These are phyloP conservation scores for Paecilomyces dactylethromorphus DNA, from an alignment of 2,329 filamentous ascomycete species.

Conservation along the genomic window DNA sequence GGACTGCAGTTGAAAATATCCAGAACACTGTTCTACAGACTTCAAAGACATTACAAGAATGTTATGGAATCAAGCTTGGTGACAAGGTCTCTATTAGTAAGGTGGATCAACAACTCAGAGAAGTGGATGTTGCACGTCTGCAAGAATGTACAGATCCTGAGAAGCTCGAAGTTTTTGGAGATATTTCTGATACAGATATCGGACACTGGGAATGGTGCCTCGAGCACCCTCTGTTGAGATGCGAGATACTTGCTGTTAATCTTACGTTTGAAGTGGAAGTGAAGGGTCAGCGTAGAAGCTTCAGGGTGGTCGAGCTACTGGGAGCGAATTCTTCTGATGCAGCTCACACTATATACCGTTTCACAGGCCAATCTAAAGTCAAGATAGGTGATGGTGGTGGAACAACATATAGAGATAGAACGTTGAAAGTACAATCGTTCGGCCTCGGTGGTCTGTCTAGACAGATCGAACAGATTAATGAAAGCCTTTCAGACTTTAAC, in stretches of 20 bases:
- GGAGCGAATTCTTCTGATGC: conserved; percentile 36
- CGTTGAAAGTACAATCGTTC: conserved; percentile 30
- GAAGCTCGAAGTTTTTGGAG: conserved; percentile 26
- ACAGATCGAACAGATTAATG: conserved; percentile 61
- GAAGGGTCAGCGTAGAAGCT: conserved; percentile 53
- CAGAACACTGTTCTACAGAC: conserved; percentile 64
- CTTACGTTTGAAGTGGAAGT: conserved; percentile 61
- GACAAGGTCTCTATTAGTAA: conserved; percentile 60
- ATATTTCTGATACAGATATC: conserved; percentile 29
- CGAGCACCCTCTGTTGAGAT: conserved; percentile 40
- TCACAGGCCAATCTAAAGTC: conserved; percentile 25
- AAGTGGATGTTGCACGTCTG: conserved; percentile 54
- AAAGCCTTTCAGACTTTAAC: conserved; percentile 54
- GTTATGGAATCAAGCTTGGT: conserved; percentile 64
- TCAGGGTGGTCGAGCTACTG: conserved; percentile 54
- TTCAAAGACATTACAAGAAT: conserved; percentile 66
- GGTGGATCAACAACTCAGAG: conserved; percentile 45
- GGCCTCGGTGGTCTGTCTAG: conserved; percentile 62
- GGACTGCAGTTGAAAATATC: conserved; percentile 56
- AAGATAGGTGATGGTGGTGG: conserved; percentile 22
- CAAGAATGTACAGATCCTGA: conserved; percentile 49
- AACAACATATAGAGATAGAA: conserved; percentile 8
- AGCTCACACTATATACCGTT: conserved; percentile 27
- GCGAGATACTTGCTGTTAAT: conserved; percentile 64
- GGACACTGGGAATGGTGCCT: conserved; percentile 45